Base-by-base conservation (phyloP, 2,329 filamentous ascomycete genomes). In the Lachnellula suecica region DNA sequence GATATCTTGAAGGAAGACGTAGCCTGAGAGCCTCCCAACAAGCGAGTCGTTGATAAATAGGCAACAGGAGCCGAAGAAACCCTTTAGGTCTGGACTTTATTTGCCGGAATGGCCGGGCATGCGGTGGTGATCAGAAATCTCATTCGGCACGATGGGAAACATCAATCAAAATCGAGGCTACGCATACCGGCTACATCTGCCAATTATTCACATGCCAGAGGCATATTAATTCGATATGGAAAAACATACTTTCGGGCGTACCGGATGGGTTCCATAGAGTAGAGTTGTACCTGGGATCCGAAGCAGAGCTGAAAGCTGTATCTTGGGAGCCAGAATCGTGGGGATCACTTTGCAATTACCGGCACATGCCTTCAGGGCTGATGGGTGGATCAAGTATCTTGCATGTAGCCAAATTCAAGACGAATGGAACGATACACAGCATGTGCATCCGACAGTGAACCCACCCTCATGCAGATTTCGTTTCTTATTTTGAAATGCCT, bases 1-100 rank as follows among this genome's bases (percentile, higher is more conserved):
- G 62, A 67, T 49, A 53, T 66, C n/a, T 49, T 42, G 9, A 66
- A 66, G 41, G 64, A 67, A 44, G 38, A 62, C 41, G 10, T 54
- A 34, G 42, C n/a, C 23, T 53, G 34, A 45, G 17, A 13, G 23
- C 13, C 23, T 19, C 31, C 43, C 41, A 45, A 23, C 23, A 35
- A 46, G 50, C 25, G 44, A 40, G 41, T 13, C 41, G 42, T 17
- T 31, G 22, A 45, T 25, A 43, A 48, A 52, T 59, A 56, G 51
- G 49, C 51, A 52, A 34, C 25, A 31, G 48, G 46, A 57, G 49
- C 50, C 57, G 50, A 57, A 44, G 4, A 47, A 51, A 44, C 52
- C 47, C n/a, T 34, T 58, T 35, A 54, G 44, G 48, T 42, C 31
- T 20, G 20, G n/a, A 29, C 45, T 7, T 17, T 40, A 54, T 58